These are phyloP conservation scores for Epicoccum sorghinum DNA, from an alignment of 2,329 filamentous ascomycete genomes.

Conservation along the genomic window DNA sequence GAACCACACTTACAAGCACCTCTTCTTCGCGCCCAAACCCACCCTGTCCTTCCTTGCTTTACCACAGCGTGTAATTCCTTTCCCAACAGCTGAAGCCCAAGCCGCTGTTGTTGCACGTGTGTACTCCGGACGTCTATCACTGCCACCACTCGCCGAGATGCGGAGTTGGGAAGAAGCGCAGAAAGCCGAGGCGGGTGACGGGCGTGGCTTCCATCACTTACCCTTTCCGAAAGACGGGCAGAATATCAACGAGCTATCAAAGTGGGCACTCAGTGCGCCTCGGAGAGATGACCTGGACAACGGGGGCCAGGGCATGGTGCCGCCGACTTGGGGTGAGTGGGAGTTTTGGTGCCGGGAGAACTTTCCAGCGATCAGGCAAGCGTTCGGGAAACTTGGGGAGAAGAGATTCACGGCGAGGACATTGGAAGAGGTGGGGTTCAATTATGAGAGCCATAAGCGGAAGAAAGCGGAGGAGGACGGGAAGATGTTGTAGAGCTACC, in stretches of 20 bases:
- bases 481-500: slow-evolving; percentile 8
- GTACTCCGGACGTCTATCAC: slow-evolving; percentile 71
- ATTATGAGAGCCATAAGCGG: slow-evolving; percentile 52
- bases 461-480: slow-evolving; percentile 10
- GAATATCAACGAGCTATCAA: slow-evolving; percentile 72
- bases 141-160: slow-evolving; percentile 72
- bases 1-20: slow-evolving; percentile 75
- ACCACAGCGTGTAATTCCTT: slow-evolving; percentile 85
- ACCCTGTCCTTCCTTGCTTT: slow-evolving; percentile 79
- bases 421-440: slow-evolving; percentile 75
- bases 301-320: slow-evolving; percentile 64
- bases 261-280: slow-evolving; percentile 61
- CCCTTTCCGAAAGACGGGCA: slow-evolving; percentile 67
- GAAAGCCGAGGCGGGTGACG: slow-evolving; percentile 53
- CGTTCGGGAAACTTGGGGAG: slow-evolving; percentile 71
- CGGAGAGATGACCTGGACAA: slow-evolving; percentile 49
- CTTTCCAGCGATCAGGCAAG: slow-evolving; percentile 72
- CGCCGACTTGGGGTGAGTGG: slow-evolving; percentile 73
- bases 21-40: slow-evolving; percentile 77
- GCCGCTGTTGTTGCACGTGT: slow-evolving; percentile 76
- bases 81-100: slow-evolving; percentile 80
- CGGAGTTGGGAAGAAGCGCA: slow-evolving; percentile 65
- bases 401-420: slow-evolving; percentile 62
- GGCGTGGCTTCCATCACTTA: slow-evolving; percentile 61
- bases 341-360: slow-evolving; percentile 74